Evolutionary conservation across 2,329 filamentous ascomycete species (phyloP).

Genomic region (Penicillium vulpinum): DNA sequence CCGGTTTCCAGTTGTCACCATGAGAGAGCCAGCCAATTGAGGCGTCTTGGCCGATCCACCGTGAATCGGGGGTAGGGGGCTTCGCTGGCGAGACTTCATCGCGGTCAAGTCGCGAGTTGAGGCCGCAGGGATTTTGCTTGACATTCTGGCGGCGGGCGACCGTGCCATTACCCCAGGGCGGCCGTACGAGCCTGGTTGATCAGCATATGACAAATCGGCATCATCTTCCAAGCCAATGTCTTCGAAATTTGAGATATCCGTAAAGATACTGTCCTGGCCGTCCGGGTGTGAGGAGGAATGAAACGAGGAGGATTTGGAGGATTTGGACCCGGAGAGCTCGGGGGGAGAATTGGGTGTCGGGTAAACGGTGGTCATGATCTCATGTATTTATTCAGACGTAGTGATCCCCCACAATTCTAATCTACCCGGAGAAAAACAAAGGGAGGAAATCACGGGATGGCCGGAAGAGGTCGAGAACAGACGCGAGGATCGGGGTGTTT

Average conservation of each 20-base stretch:
- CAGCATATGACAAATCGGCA: slow-evolving; percentile 40
- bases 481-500: slow-evolving; percentile 16
- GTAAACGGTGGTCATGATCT: slow-evolving; percentile 46
- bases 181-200: slow-evolving; percentile 31
- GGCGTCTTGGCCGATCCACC: slow-evolving; percentile 28
- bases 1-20: slow-evolving; percentile 24
- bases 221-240: slow-evolving; percentile 86
- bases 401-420: slow-evolving; percentile 13
- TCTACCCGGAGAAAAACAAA: slow-evolving; percentile 5
- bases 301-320: slow-evolving; percentile 86
- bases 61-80: slow-evolving; percentile 26
- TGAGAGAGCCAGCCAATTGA: slow-evolving; percentile 30
- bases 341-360: slow-evolving; percentile 67
- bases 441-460: slow-evolving; percentile 9
- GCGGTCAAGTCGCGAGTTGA: slow-evolving; percentile 39
- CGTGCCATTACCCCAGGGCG: slow-evolving; percentile 28
- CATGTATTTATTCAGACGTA: slow-evolving; percentile 26
- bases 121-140: slow-evolving; percentile 28
- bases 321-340: slow-evolving; percentile 80
- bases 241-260: slow-evolving; percentile 82
- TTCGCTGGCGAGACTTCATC: slow-evolving; percentile 26
- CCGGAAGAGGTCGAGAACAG: slow-evolving; percentile 20
- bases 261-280: slow-evolving; percentile 64
- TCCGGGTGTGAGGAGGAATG: slow-evolving; percentile 74
- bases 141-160: slow-evolving; percentile 28